Percentiles rank a stretch among this genome's conserved stretches.
Conservation (phyloP, 129 eudicot species). For the Tanacetum coccineum region DNA sequence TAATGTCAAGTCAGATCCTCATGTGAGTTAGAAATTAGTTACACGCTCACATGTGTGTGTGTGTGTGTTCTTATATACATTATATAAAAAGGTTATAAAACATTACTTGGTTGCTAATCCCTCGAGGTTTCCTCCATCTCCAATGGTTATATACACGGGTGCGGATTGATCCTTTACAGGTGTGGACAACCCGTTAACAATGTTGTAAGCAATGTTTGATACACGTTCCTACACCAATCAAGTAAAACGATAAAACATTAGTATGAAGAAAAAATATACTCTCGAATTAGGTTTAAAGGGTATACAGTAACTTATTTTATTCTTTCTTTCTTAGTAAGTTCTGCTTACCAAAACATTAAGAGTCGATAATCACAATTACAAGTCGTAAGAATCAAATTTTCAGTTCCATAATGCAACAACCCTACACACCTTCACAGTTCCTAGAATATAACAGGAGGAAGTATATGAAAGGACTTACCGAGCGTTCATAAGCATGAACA, state of each 20-base stretch:
- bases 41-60: background rate
- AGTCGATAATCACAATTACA: too few relatives aligned
- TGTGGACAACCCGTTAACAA: constrained; percentile 64
- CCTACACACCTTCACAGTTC: too few relatives aligned
- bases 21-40: background rate
- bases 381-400: too few relatives aligned
- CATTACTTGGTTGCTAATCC: constrained; percentile 82
- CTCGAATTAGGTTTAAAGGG: too few relatives aligned
- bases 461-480: constrained; percentile 39
- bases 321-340: too few relatives aligned
- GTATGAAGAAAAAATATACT: background rate
- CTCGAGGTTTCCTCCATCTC: constrained; percentile 89
- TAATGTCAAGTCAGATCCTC: constrained; percentile 2
- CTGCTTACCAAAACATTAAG: too few relatives aligned
- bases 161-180: constrained; percentile 72
- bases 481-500: constrained; percentile 86
- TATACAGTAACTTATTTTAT: too few relatives aligned
- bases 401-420: too few relatives aligned
- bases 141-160: constrained; percentile 85
- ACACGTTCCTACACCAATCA: constrained; percentile 56
- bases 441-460: background rate
- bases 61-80: background rate
- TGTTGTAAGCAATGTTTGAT: constrained; percentile 71
- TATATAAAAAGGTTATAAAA: background rate
- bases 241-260: background rate